Conservation (phyloP, 805 yeast genomes). For the Yarrowia sp. region DNA sequence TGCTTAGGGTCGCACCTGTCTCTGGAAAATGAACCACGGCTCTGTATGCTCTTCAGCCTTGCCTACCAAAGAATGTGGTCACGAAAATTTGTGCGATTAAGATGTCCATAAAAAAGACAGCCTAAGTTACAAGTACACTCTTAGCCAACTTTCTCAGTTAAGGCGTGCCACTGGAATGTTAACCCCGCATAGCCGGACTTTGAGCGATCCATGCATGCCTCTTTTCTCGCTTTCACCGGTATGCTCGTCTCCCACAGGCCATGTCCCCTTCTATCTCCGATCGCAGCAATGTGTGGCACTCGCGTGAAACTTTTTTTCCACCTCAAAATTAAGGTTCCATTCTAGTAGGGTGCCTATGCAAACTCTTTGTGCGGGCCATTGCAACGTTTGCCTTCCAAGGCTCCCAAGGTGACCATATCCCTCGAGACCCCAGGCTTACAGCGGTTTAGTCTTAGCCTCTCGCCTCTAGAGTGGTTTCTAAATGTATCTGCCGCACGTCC, state of each 20-base stretch:
- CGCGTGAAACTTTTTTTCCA: background rate
- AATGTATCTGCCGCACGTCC: conserved; percentile 1
- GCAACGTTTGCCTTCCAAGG: background rate
- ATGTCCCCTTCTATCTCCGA: background rate
- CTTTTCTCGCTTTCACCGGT: background rate
- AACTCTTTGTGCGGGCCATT: conserved; percentile 9
- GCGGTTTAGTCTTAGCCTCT: background rate
- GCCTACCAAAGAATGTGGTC: background rate
- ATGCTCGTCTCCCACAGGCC: no score
- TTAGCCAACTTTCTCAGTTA: conserved; percentile 12
- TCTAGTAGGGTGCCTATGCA: conserved; percentile 1
- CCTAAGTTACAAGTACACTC: background rate
- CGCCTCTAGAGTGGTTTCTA: background rate
- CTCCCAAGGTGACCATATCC: background rate
- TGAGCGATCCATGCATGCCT: background rate
- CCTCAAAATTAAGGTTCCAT: background rate
- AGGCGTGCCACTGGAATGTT: conserved; percentile 11
- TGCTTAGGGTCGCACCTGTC: no score
- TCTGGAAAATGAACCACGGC: no score
- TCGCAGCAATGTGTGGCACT: background rate
- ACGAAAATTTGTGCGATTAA: background rate
- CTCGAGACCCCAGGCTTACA: background rate
- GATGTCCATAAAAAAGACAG: conserved; percentile 19
- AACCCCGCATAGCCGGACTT: background rate
- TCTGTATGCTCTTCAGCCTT: background rate